Conservation (phyloP, 495 filamentous ascomycete species). For the Cercophora sp. region DNA sequence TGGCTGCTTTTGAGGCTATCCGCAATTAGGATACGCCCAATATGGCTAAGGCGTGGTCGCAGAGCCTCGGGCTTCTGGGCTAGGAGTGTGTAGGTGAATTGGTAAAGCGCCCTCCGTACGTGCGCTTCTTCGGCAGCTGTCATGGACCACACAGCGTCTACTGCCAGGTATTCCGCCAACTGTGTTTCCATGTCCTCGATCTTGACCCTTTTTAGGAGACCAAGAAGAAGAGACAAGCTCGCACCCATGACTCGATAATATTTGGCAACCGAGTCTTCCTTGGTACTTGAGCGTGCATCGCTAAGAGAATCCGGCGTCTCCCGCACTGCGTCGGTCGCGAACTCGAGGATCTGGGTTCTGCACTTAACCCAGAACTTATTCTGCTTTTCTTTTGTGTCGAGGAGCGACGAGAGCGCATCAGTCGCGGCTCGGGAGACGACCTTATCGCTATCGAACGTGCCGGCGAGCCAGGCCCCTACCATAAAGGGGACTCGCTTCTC, state of each 20-base stretch:
- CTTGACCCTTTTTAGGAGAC: slow-evolving; percentile 52
- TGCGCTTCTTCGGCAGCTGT: slow-evolving; percentile 60
- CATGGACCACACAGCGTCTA: slow-evolving; percentile 73
- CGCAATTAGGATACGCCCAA: slow-evolving; percentile 64
- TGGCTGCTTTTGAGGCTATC: slow-evolving; percentile 67
- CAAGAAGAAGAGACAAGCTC: slow-evolving; percentile 53
- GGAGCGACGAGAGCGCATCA: slow-evolving; percentile 67
- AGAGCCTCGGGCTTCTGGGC: slow-evolving; percentile 52
- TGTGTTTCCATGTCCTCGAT: slow-evolving; percentile 44
- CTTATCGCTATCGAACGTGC: slow-evolving; percentile 80
- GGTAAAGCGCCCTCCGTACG: slow-evolving; percentile 67
- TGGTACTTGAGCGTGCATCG: slow-evolving; percentile 76
- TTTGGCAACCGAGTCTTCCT: slow-evolving; percentile 80
- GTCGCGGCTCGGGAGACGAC: slow-evolving; percentile 66
- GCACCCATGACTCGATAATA: slow-evolving; percentile 75
- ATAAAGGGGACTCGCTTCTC: slow-evolving; percentile 70
- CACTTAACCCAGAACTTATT: slow-evolving; percentile 71
- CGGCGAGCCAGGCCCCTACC: slow-evolving; percentile 82
- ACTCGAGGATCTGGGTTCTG: slow-evolving; percentile 71
- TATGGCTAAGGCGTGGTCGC: slow-evolving; percentile 47
- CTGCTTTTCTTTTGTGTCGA: slow-evolving; percentile 75
- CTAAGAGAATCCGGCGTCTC: slow-evolving; percentile 80
- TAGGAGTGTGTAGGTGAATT: slow-evolving; percentile 58
- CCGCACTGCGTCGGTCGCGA: slow-evolving; percentile 70
- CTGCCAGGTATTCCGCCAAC: slow-evolving; percentile 54